phyloP scores from a whole-genome alignment of 176 grass and related monocot genomes.

The Aechmea fasciata region DNA sequence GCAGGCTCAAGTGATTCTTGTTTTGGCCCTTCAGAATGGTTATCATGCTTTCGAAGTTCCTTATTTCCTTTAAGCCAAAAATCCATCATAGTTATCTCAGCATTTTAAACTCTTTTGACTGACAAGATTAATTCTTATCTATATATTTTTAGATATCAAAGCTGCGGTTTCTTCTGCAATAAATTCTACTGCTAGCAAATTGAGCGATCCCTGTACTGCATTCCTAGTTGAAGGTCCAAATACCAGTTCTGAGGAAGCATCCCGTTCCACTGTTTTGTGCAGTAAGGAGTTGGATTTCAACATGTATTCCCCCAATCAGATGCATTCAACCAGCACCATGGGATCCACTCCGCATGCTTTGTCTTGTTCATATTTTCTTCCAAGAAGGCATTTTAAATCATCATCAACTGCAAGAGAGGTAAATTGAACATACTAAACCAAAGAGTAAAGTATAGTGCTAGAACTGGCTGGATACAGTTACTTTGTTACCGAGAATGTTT shows the following conservation, averaged over 20 bases:
- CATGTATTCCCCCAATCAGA: constrained; percentile 7
- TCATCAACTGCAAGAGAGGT: constrained; percentile 54
- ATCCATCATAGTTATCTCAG: not conserved
- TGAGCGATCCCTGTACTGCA: constrained; percentile 47
- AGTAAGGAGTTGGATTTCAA: constrained; percentile 33
- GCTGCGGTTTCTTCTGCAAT: constrained; percentile 40
- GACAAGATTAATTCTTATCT: constrained; percentile 8
- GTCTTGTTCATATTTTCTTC: constrained; percentile 59
- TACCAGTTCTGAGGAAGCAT: constrained; percentile 28
- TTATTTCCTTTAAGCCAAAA: not conserved
- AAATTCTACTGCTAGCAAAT: constrained; percentile 41
- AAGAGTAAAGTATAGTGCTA: not conserved
- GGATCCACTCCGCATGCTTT: constrained; percentile 22
- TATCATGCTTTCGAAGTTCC: not conserved
- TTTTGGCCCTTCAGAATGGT: not conserved
- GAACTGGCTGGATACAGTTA: not conserved
- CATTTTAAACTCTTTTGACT: constrained; percentile 2
- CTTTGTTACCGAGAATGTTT: not conserved
- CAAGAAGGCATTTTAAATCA: constrained; percentile 26
- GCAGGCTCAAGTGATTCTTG: not conserved
- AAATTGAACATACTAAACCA: constrained; percentile 22
- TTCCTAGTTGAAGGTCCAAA: constrained; percentile 62
- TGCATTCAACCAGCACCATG: constrained; percentile 4
- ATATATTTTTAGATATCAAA: constrained; percentile 39
- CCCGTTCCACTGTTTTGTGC: constrained; percentile 43